These are phyloP conservation scores for Beauveria scarabaeidicola DNA, from an alignment of 2,329 filamentous ascomycete species.

Conservation along the genomic window DNA sequence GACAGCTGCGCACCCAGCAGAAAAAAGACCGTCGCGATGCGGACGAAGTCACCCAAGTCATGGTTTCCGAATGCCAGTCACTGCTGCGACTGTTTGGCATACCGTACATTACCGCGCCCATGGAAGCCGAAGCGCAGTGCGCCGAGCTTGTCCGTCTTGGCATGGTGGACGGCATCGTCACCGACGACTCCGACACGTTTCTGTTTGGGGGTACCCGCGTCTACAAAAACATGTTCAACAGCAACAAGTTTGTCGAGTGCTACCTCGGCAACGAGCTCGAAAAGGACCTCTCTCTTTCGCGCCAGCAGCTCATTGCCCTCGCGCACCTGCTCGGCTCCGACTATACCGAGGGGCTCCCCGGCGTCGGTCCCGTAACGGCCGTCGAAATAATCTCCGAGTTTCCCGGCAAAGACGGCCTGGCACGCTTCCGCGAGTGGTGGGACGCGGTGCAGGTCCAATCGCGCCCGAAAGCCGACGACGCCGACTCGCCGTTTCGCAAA, in stretches of 20 bases:
- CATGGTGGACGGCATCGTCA: constrained; percentile 94
- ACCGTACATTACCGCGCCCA: constrained; percentile 93
- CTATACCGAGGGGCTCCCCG: constrained; percentile 86
- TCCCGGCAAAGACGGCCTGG: constrained; percentile 49
- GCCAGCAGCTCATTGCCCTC: constrained; percentile 80
- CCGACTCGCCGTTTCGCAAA: constrained; percentile 59
- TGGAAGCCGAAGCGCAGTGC: constrained; percentile 98
- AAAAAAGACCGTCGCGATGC: constrained; percentile 94
- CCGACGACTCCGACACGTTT: constrained; percentile 94
- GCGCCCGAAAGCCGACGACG: constrained; percentile 56
- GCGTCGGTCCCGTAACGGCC: constrained; percentile 88
- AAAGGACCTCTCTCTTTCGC: constrained; percentile 77
- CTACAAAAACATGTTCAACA: constrained; percentile 99
- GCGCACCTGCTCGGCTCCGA: constrained; percentile 89
- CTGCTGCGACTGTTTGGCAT: constrained; percentile 84
- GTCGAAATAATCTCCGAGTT: constrained; percentile 94
- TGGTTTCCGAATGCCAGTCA: constrained; percentile 92
- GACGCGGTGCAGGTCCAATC: constrained; percentile 59
- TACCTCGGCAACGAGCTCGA: constrained; percentile 79
- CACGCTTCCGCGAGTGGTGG: constrained; percentile 87
- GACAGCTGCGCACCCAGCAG: constrained; percentile 81
- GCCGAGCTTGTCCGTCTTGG: constrained; percentile 80
- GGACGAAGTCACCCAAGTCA: constrained; percentile 91
- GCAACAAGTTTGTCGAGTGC: constrained; percentile 95
- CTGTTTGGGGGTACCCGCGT: constrained; percentile 92